Evolutionary conservation across 1,139 yeast genomes (phyloP).

Genomic region (Debaryomyces coudertii): DNA sequence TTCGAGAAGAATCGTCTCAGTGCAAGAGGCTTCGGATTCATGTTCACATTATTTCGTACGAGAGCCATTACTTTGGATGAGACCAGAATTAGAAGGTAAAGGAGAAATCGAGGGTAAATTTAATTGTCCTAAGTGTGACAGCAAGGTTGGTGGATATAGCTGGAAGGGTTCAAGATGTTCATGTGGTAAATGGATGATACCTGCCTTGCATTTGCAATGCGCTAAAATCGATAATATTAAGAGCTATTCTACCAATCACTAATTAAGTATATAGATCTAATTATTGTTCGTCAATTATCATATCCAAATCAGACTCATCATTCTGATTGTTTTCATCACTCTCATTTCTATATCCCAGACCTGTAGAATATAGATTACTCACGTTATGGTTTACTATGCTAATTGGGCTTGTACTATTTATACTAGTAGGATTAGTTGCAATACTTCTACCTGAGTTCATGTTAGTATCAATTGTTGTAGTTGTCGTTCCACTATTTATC

Average conservation of each 20-base stretch:
- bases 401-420: constrained; percentile 16
- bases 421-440: constrained; percentile 27
- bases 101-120: constrained; percentile 84
- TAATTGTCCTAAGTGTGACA: constrained; percentile 77
- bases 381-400: constrained; percentile 6
- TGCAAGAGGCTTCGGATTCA: constrained; percentile 53
- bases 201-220: constrained; percentile 81
- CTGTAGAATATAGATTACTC: constrained; percentile 7
- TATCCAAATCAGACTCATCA: constrained; percentile 48
- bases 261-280: constrained; percentile 8
- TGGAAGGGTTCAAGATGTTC: constrained; percentile 97
- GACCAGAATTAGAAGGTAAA: constrained; percentile 64
- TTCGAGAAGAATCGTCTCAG: constrained; percentile 59
- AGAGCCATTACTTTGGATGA: constrained; percentile 95
- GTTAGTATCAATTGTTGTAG: constrained; percentile 18
- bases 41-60: constrained; percentile 83
- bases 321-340: constrained; percentile 20
- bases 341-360: constrained; percentile 17
- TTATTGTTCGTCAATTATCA: constrained; percentile 45
- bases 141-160: constrained; percentile 86
- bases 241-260: not conserved
- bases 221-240: constrained; percentile 76
- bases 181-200: constrained; percentile 95
- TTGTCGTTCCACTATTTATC: constrained; percentile 24
- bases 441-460: constrained; percentile 22